phyloP scores from a whole-genome alignment of 1,139 yeast genomes.

The Cylindricascospora bacillispora region DNA sequence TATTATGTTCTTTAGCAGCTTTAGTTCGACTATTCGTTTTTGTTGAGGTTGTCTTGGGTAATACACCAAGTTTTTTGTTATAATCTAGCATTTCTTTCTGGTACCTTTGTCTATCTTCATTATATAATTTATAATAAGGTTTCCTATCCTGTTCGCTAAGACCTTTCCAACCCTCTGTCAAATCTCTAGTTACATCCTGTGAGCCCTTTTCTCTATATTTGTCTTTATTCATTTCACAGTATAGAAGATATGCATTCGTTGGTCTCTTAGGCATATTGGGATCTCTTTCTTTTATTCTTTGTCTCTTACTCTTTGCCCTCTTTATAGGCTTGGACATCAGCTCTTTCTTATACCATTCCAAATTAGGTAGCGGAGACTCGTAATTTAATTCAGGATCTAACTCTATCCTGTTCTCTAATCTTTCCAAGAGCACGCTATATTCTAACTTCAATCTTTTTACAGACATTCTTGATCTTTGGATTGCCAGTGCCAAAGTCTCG shows the following conservation, averaged over 20 bases:
- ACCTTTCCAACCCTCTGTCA: slow-evolving; percentile 81
- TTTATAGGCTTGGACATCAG: slow-evolving; percentile 18
- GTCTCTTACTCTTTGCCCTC: slow-evolving; percentile 23
- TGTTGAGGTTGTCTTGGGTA: no score
- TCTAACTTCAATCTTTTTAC: slow-evolving; percentile 74
- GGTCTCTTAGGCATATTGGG: slow-evolving; percentile 84
- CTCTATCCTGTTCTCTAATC: slow-evolving; percentile 49
- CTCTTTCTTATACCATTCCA: slow-evolving; percentile 20
- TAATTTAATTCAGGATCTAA: slow-evolving; percentile 21
- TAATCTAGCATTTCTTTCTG: slow-evolving; percentile 62
- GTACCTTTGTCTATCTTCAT: slow-evolving; percentile 68
- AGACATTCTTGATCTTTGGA: slow-evolving; percentile 64
- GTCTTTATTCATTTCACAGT: slow-evolving; percentile 80
- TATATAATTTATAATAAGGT: slow-evolving; percentile 67
- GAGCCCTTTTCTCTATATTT: slow-evolving; percentile 46
- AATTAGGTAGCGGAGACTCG: slow-evolving; percentile 22
- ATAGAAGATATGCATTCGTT: slow-evolving; percentile 76
- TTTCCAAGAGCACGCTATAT: slow-evolving; percentile 65
- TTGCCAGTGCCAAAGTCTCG: slow-evolving; percentile 64
- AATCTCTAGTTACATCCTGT: slow-evolving; percentile 56
- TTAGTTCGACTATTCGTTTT: not conserved
- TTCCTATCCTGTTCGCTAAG: slow-evolving; percentile 57
- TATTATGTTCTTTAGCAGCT: not conserved
- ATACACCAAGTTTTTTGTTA: slow-evolving; percentile 25
- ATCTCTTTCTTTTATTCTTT: slow-evolving; percentile 37